phyloP scores from a whole-genome alignment of 805 yeast genomes.

The Grigorovia humatica region DNA sequence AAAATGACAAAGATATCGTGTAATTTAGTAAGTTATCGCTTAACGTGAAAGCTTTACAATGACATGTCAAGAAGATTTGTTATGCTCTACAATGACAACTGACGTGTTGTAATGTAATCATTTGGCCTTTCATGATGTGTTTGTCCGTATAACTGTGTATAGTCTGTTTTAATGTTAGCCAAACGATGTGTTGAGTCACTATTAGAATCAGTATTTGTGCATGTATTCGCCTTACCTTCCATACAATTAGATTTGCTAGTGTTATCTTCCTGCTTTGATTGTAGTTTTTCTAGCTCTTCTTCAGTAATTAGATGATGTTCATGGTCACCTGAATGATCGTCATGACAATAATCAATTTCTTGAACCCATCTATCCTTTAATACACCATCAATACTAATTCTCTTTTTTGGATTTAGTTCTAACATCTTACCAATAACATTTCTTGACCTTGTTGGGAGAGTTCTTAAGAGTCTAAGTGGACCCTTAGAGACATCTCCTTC shows the following conservation, averaged over 20 bases:
- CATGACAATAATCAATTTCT: constrained; percentile 45
- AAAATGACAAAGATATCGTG: too few species aligned
- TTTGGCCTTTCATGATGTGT: background rate
- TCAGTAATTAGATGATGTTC: constrained; percentile 61
- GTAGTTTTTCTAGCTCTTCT: constrained; percentile 39
- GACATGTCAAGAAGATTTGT: too few species aligned
- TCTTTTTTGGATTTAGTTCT: constrained; percentile 42
- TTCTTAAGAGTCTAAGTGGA: constrained; percentile 58
- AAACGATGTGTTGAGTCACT: background rate
- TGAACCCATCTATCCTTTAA: constrained; percentile 47
- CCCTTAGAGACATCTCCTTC: constrained; percentile 44
- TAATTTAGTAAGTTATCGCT: background rate
- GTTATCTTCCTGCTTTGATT: constrained; percentile 22
- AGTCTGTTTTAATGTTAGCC: background rate
- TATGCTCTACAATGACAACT: background rate
- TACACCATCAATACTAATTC: constrained; percentile 52
- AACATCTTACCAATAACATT: constrained; percentile 57
- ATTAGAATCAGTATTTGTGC: background rate
- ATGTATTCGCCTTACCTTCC: background rate
- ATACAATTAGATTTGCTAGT: too few species aligned
- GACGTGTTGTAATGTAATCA: background rate
- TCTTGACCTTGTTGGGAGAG: constrained; percentile 61
- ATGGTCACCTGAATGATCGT: constrained; percentile 31
- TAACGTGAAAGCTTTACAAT: too few species aligned
- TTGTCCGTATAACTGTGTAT: background rate